Base-by-base conservation (phyloP, 1,284 basidiomycete species). In the Xerocomus nothofagi region DNA sequence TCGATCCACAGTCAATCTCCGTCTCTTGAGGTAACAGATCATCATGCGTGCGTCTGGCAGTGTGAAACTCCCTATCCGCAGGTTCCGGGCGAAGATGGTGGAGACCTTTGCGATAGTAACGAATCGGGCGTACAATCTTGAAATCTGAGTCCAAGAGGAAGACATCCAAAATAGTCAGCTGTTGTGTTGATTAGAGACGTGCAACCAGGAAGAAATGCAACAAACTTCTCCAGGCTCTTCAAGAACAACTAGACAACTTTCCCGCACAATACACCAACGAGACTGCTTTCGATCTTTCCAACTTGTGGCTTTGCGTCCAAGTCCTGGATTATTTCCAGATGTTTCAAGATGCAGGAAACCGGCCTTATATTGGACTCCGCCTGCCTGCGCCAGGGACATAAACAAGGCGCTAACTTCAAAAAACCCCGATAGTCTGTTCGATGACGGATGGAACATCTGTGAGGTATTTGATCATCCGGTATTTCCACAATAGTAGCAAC, bases 381-480 rank as follows among this genome's bases (percentile, higher is more conserved):
- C 92, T 6, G 86, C 83, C 32, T 84, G 88, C 0, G 94, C 92
- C 7, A 96, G 79, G 6, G 84, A 72, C 47, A 98, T 83, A 3
- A 90, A 95, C 24, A 99, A 74, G 0, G 94, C 87, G 40, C 92
- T 95, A 40, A 99, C 80, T 69, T 99, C 97, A 48, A 99, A 81
- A 71, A 99, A 99, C n/a, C 86, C 86, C 53, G 91, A 88, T 0
- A 99, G 72, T 21, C 95, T 84, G 62, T 98, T 99, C 1, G 93
- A 85, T 38, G 94, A 86, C 1, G 96, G 92, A 60, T 94, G 91
- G 73, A 98, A 98, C 91, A 98, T 97, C 91, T 97, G 57, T 49
- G 39, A 44, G n/a, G 21, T 20, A 21, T 39, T 55, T 15, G 47
- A 39, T 37, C 14, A 18, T 14, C 15, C n/a, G 14, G 23, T 39